A percentile compares a stretch with the other conserved stretches of the same genome.
These are phyloP conservation scores for Ophiocordyceps australis DNA, from an alignment of 2,329 filamentous ascomycete genomes.

Conservation along the genomic window DNA sequence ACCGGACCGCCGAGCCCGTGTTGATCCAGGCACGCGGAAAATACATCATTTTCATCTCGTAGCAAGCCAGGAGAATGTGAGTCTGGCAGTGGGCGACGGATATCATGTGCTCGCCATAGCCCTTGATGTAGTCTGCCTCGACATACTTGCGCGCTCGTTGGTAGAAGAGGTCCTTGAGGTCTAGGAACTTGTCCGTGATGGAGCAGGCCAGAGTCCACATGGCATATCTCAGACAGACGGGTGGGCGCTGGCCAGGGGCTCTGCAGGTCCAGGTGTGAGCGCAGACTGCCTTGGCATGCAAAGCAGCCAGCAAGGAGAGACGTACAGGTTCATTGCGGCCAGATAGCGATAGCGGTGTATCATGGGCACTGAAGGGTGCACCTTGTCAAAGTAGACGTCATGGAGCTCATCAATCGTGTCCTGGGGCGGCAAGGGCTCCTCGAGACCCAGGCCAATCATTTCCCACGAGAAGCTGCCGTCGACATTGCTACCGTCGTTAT, in stretches of 20 bases:
- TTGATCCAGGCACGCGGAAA: slow-evolving; percentile 94
- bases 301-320: slow-evolving; percentile 1
- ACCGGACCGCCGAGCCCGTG: slow-evolving; percentile 60
- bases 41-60: slow-evolving; percentile 96
- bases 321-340: slow-evolving; percentile 68
- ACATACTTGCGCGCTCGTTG: slow-evolving; percentile 76
- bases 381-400: slow-evolving; percentile 76
- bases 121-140: slow-evolving; percentile 78
- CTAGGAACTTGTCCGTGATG: slow-evolving; percentile 62
- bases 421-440: slow-evolving; percentile 39
- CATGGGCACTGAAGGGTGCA: slow-evolving; percentile 73
- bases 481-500: slow-evolving; percentile 29
- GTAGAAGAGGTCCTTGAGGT: slow-evolving; percentile 78
- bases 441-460: slow-evolving; percentile 40
- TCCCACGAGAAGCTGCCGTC: slow-evolving; percentile 61
- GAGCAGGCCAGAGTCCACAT: slow-evolving; percentile 94
- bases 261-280: slow-evolving; percentile 16
- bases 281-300: background rate
- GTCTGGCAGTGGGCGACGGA: slow-evolving; percentile 75
- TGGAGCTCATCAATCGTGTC: slow-evolving; percentile 71
- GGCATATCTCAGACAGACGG: slow-evolving; percentile 76
- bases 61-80: slow-evolving; percentile 61
- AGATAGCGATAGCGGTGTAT: slow-evolving; percentile 79
- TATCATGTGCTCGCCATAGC: slow-evolving; percentile 78
- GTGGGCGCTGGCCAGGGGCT: slow-evolving; percentile 69